Evolutionary conservation across 495 filamentous ascomycete species (phyloP).

Genomic region (Pyronema domesticum): DNA sequence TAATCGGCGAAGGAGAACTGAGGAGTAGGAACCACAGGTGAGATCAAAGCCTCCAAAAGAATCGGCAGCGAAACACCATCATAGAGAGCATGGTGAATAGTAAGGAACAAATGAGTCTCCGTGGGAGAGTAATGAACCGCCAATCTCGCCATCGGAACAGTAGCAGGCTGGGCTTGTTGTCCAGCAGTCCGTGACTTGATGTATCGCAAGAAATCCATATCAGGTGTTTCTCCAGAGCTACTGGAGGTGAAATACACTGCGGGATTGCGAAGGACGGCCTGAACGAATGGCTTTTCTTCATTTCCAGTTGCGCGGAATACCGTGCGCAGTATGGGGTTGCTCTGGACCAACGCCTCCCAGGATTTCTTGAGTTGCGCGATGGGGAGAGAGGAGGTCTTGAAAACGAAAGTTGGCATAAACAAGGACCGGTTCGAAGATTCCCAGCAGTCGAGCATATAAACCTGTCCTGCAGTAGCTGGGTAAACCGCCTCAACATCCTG

Average conservation of each 20-base stretch:
- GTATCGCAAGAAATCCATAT: slow-evolving; percentile 6
- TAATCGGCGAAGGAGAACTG: slow-evolving; percentile 15
- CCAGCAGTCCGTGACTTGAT: slow-evolving; percentile 12
- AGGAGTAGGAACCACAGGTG: too few species aligned
- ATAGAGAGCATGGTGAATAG: slow-evolving; percentile 45
- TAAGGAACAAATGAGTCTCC: slow-evolving; percentile 27
- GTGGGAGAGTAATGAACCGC: slow-evolving; percentile 13
- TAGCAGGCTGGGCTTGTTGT: slow-evolving; percentile 9
- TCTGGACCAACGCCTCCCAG: slow-evolving; percentile 38
- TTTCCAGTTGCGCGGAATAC: slow-evolving; percentile 35
- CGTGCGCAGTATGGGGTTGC: slow-evolving; percentile 45
- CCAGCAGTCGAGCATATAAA: slow-evolving; percentile 54
- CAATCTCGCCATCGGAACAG: slow-evolving; percentile 21
- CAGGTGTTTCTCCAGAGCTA: slow-evolving; percentile 4
- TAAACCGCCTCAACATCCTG: slow-evolving; percentile 36
- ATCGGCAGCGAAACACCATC: slow-evolving; percentile 39
- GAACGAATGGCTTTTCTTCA: slow-evolving; percentile 33
- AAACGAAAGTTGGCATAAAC: slow-evolving; percentile 48
- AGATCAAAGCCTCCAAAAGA: slow-evolving; percentile 23
- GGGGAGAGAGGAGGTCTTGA: slow-evolving; percentile 28
- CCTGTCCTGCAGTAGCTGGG: slow-evolving; percentile 52
- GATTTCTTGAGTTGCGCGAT: slow-evolving; percentile 28
- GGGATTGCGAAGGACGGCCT: slow-evolving; percentile 30
- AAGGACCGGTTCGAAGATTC: slow-evolving; percentile 39
- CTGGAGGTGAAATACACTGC: slow-evolving; percentile 14